A percentile compares a stretch with the other conserved stretches of the same genome.
Conservation (phyloP, 257 asterid genomes). For the Datura wrightii region DNA sequence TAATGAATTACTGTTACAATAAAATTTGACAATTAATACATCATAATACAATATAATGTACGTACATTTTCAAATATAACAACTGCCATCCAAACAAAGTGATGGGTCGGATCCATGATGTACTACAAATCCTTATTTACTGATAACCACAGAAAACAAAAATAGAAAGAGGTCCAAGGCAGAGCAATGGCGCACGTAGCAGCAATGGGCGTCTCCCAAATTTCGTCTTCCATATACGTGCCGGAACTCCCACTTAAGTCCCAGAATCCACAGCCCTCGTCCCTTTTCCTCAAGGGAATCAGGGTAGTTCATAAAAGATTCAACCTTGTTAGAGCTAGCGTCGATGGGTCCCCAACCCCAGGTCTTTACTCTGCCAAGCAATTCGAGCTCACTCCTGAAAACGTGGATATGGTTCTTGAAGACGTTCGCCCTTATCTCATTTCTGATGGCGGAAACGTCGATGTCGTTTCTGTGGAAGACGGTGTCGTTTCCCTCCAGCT, state of each 20-base stretch:
- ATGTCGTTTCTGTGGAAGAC: slow-evolving; percentile 77
- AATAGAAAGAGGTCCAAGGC: neutral
- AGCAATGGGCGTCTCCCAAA: slow-evolving; percentile 35
- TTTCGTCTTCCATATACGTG: neutral
- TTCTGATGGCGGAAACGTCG: slow-evolving; percentile 90
- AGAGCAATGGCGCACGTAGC: slow-evolving; percentile 47
- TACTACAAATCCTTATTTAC: neutral
- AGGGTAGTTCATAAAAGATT: slow-evolving; percentile 36
- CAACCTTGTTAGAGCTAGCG: slow-evolving; percentile 44
- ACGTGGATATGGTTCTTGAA: slow-evolving; percentile 86
- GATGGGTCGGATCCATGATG: neutral
- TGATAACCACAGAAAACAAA: neutral
- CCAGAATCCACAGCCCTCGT: neutral
- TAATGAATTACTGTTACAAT: too few species aligned
- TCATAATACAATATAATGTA: too few species aligned
- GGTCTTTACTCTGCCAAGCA: slow-evolving; percentile 80
- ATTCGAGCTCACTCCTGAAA: slow-evolving; percentile 71
- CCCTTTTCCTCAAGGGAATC: slow-evolving; percentile 35
- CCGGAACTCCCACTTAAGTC: slow-evolving; percentile 23
- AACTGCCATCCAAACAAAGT: too few species aligned
- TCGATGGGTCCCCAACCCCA: slow-evolving; percentile 49
- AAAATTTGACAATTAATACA: too few species aligned
- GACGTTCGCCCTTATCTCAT: slow-evolving; percentile 90
- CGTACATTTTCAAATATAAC: too few species aligned
- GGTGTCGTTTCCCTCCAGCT: slow-evolving; percentile 88